Evolutionary conservation across 2,329 filamentous ascomycete species (phyloP), one percentile per base, ranked within the genome.

Genomic region (Penicillium palitans): DNA sequence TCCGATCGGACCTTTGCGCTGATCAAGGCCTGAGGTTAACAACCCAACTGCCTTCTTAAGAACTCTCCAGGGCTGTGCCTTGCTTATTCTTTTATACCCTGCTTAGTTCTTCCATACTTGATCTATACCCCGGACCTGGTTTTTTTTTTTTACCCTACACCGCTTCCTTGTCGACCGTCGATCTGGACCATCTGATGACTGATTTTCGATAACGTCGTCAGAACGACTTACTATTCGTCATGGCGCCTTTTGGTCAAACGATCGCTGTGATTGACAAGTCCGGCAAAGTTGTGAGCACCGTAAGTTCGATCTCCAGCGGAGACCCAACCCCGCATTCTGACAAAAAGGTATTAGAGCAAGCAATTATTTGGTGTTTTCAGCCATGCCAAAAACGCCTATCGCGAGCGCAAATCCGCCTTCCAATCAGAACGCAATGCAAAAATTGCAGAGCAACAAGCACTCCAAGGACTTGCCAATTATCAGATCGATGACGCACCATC

Each of bases 211-310:
- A 60, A 57, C 13, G 57, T 60, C 57, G 58, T 57, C 57, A 6
- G 9, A 47, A 52, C 58, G 62, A 61, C 53, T 61, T 24, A 50
- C 52, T 45, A 29, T 54, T 46, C 54, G 55, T 57, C 57, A 74
- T 75, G 69, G 63, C 70, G 46, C 70, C 70, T 24, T 59, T 73
- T 42, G 71, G 83, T 62, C 88, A 96, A 77, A 93, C 90, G 50
- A 87, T 96, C 66, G 93, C 91, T 65, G 90, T 96, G 70, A 89
- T 96, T 77, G 95, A 96, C 80, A 92, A 86, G 75, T 95, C 91
- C 58, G 91, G 91, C 69, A 96, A 96, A 78, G 87, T 96, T 51
- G 90, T 96, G 68, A 93, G 88, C 81, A 95, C 89, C 59, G 91
- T 93, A 82, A 74, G 88, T 57, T 61, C 49, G 47, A 58, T 54